Base-by-base conservation (phyloP, 2,329 filamentous ascomycete species). In the Triangularia verruculosa region DNA sequence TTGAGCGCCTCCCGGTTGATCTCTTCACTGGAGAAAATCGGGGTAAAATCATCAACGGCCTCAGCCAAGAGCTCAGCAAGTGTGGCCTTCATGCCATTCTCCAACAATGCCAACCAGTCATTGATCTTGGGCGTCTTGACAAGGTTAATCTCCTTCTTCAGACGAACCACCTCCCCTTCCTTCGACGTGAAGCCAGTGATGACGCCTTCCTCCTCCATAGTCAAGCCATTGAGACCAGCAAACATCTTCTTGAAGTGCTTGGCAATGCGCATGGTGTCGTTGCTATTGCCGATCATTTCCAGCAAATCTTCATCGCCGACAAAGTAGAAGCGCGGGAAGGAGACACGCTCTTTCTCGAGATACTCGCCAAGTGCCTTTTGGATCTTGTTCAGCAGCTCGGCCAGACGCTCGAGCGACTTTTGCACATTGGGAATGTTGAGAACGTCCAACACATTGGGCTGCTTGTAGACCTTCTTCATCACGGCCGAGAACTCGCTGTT, bases 181-280 rank as follows among this genome's bases (percentile, higher is more conserved):
- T 97, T 97, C 0, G 95, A 99, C 2, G 90, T 95, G 72, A 98
- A 94, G 6, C 93, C 94, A 25, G 90, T 89, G 67, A 99, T 98
- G 66, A 92, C 87, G 25, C 88, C 87, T 71, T 97, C 91, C 61
- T 98, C 93, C 69, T 96, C 92, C 82, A 97, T 94, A 51, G 93
- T 82, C 34, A 99, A 84, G 3, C 95, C 95, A 4, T 90, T 94
- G 56, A 99, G 83, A 66, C 95, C 95, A 67, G 96, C 95, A 81
- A 99, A 99, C 95, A 99, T 99, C 82, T 99, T 99, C 76, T 96
- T 94, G 82, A 99, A 93, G 80, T 99, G 96, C 76, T 99, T 99
- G 47, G 95, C 92, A 69, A 99, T 96, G 61, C 95, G 93, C 65
- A 95, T 80, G 9, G 94, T 97, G 73, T 99, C 95, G 73, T 97